Base-by-base conservation (phyloP, 768 basidiomycete species). In the Xerocomellus intermedius region DNA sequence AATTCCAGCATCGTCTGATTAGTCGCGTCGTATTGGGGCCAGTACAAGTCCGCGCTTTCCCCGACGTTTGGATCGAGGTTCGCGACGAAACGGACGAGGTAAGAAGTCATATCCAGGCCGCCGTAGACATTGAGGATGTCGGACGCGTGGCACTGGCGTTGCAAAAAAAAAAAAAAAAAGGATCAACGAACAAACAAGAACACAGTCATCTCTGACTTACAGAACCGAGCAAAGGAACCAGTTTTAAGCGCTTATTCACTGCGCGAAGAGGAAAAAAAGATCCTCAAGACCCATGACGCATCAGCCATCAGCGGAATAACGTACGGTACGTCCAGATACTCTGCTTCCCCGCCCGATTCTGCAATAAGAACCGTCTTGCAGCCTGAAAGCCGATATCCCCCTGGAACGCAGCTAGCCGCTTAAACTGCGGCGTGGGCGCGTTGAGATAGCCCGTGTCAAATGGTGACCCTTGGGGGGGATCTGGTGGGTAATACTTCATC, bases 371-470 rank as follows among this genome's bases (percentile, higher is more conserved):
- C 4, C 80, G 61, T 14, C 80, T 67, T 39, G 81, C 76, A 1
- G 71, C 79, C 54, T 83, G 77, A 68, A 84, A 81, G 3, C 76
- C 70, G 33, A 69, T 66, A 55, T 84, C 82, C 0, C 82, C 82
- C 43, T 74, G 70, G 57, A 83, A 69, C 0, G 82, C 73, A 4
- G 82, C 73, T 7, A 81, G 55, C 3, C 81, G 72, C 59, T 84
- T 83, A 67, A 71, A 82, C 55, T 83, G 74, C 0, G 79, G 75
- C 2, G 77, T 74, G 8, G 77, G 56, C 2, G 73, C 70, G 53
- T 83, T 81, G n/a, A 73, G 54, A 33, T 61, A 30, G 0, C 77
- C 75, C 1, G 83, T 84, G 48, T 73, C 73, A 60, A 78, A 85
- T 0, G 83, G 83, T 0, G 81, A 83, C 21, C 83, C 83, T 50